These are phyloP conservation scores for Podospora didyma DNA, from an alignment of 495 filamentous ascomycete genomes.

Conservation along the genomic window DNA sequence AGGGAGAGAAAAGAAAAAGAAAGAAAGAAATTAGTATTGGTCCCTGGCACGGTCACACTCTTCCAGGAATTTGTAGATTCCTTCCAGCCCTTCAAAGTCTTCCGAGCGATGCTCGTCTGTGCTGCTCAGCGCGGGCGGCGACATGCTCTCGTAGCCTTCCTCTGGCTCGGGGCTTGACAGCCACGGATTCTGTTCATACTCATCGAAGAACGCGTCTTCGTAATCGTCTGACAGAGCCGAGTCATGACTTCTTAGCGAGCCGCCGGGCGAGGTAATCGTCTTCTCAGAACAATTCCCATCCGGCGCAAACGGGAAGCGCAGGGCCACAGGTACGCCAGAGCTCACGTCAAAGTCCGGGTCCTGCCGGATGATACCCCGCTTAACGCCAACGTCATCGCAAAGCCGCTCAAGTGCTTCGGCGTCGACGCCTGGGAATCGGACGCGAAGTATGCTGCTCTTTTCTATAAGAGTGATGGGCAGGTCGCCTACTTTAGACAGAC, in stretches of 20 bases:
- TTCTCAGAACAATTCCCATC: slow-evolving; percentile 42
- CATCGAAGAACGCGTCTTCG: slow-evolving; percentile 14
- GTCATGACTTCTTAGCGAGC: slow-evolving; percentile 42
- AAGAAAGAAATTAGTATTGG: slow-evolving; percentile 11
- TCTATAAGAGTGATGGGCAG: slow-evolving; percentile 68
- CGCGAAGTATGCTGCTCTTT: slow-evolving; percentile 55
- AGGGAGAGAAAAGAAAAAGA: not conserved
- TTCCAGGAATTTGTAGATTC: slow-evolving; percentile 82
- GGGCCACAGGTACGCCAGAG: slow-evolving; percentile 63
- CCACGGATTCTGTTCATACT: slow-evolving; percentile 44
- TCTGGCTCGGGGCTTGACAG: slow-evolving; percentile 35
- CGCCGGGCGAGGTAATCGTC: slow-evolving; percentile 49
- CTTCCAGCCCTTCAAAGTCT: slow-evolving; percentile 75
- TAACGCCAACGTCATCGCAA: slow-evolving; percentile 81
- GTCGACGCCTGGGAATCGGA: slow-evolving; percentile 90
- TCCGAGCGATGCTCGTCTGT: slow-evolving; percentile 41
- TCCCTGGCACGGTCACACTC: slow-evolving; percentile 68
- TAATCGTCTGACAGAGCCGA: slow-evolving; percentile 32
- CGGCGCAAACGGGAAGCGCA: slow-evolving; percentile 83
- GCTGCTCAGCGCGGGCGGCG: slow-evolving; percentile 36
- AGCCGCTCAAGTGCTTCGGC: slow-evolving; percentile 75
- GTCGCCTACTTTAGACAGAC: slow-evolving; percentile 71
- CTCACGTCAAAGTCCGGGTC: slow-evolving; percentile 67
- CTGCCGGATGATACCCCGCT: slow-evolving; percentile 70
- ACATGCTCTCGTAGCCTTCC: slow-evolving; percentile 50